phyloP scores from a whole-genome alignment of 1,284 basidiomycete genomes.

The Sphagnurus paluster region DNA sequence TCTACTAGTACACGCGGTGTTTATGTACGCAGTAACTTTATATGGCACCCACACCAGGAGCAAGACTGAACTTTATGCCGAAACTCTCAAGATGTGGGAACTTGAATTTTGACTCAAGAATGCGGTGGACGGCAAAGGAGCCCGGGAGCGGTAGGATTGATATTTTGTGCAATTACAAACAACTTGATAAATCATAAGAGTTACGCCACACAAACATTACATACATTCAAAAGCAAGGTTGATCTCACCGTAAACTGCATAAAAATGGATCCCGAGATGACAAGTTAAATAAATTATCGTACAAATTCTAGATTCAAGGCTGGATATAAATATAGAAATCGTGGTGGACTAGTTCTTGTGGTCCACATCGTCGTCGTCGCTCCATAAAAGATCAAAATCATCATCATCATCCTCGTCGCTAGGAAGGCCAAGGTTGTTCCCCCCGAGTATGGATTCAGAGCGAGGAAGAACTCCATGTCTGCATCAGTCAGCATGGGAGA shows the following conservation, averaged over 20 bases:
- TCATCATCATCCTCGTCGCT: slow-evolving; percentile 49
- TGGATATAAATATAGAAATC: neutral
- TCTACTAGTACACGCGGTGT: too few species aligned
- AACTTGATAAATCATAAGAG: too few species aligned
- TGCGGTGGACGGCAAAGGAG: too few species aligned
- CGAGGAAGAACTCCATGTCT: slow-evolving; percentile 50
- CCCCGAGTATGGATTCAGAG: slow-evolving; percentile 24
- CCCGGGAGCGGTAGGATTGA: too few species aligned
- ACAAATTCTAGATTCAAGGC: neutral
- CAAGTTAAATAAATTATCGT: neutral
- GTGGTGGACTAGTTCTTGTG: slow-evolving; percentile 1
- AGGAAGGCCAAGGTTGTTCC: slow-evolving; percentile 36
- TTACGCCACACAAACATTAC: too few species aligned
- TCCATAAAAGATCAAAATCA: slow-evolving; percentile 38
- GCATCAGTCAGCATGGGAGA: neutral
- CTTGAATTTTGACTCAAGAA: too few species aligned
- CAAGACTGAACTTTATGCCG: too few species aligned
- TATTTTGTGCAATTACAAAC: too few species aligned
- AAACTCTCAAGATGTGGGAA: too few species aligned
- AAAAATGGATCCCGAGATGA: neutral
- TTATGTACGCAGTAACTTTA: too few species aligned
- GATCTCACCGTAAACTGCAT: neutral
- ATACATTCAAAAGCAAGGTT: too few species aligned
- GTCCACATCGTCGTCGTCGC: slow-evolving; percentile 35
- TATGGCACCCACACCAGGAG: too few species aligned